Conservation (phyloP, 1,139 yeast species). For the Williopsis jadinii region DNA sequence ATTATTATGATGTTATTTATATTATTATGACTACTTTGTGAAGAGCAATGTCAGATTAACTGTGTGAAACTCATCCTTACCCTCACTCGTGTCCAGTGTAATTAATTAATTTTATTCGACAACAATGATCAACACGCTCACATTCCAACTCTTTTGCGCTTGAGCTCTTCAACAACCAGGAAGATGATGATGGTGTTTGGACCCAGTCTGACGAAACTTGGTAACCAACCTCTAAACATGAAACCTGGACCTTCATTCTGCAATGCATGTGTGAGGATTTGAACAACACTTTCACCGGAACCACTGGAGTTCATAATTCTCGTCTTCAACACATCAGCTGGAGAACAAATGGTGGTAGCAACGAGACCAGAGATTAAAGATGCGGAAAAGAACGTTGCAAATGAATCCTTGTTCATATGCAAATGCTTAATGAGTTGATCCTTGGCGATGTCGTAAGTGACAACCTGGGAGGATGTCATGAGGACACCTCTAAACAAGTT, state of each 20-base stretch:
- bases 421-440: constrained; percentile 42
- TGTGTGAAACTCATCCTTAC: too few relatives aligned
- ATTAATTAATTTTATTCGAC: neutral
- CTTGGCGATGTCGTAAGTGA: constrained; percentile 78
- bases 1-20: too few relatives aligned
- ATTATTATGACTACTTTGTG: too few relatives aligned
- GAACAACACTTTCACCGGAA: constrained; percentile 40
- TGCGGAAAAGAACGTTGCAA: constrained; percentile 70
- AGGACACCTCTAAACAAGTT: constrained; percentile 74
- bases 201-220: constrained; percentile 79
- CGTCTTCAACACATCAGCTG: constrained; percentile 88
- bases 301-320: constrained; percentile 70
- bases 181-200: constrained; percentile 88
- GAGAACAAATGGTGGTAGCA: constrained; percentile 87
- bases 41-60: too few relatives aligned
- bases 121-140: constrained; percentile 6
- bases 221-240: constrained; percentile 88
- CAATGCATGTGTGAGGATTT: constrained; percentile 49
- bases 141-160: constrained; percentile 52
- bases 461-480: constrained; percentile 91
- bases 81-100: too few relatives aligned
- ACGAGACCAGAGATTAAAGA: constrained; percentile 76
- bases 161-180: constrained; percentile 70
- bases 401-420: constrained; percentile 51
- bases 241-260: constrained; percentile 66